A percentile compares a stretch with the other conserved stretches of the same genome.
phyloP scores from a whole-genome alignment of 176 grass and related monocot species.

The Oryza meridionalis region DNA sequence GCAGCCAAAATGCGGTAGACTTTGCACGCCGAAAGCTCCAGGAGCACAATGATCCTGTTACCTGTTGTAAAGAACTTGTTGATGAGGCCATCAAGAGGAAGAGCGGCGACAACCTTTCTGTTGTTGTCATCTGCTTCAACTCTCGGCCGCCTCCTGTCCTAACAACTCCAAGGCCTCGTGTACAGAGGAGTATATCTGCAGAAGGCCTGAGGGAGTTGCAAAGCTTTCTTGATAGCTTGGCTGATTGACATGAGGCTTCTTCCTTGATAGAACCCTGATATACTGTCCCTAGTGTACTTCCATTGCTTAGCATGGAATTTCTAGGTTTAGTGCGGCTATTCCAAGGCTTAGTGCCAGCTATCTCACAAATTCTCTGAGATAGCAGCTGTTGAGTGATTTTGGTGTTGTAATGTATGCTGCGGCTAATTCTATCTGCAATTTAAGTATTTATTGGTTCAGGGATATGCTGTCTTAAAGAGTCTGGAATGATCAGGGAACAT shows the following conservation, averaged over 20 bases:
- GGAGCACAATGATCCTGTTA: slow-evolving; percentile 75
- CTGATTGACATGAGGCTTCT: slow-evolving; percentile 47
- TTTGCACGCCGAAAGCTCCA: slow-evolving; percentile 89
- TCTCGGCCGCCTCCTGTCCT: slow-evolving; percentile 63
- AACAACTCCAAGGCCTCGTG: slow-evolving; percentile 66
- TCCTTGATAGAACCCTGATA: neutral
- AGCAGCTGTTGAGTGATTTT: slow-evolving; percentile 58
- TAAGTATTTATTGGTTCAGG: slow-evolving; percentile 28
- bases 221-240: slow-evolving; percentile 81
- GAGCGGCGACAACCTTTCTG: slow-evolving; percentile 76
- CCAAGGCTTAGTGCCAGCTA: slow-evolving; percentile 35
- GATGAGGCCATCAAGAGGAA: slow-evolving; percentile 92
- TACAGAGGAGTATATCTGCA: slow-evolving; percentile 91
- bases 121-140: slow-evolving; percentile 84
- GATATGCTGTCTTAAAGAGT: slow-evolving; percentile 7
- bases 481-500: slow-evolving; percentile 26
- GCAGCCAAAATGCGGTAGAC: slow-evolving; percentile 88
- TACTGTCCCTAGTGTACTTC: slow-evolving; percentile 36
- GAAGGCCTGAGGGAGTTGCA: slow-evolving; percentile 90
- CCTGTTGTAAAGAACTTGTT: slow-evolving; percentile 82
- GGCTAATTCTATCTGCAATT: slow-evolving; percentile 61
- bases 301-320: slow-evolving; percentile 46
- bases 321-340: slow-evolving; percentile 42
- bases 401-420: slow-evolving; percentile 72
- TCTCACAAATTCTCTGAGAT: slow-evolving; percentile 57